These are phyloP conservation scores for Hyaloscypha bicolor DNA, from an alignment of 495 filamentous ascomycete genomes.

Conservation along the genomic window DNA sequence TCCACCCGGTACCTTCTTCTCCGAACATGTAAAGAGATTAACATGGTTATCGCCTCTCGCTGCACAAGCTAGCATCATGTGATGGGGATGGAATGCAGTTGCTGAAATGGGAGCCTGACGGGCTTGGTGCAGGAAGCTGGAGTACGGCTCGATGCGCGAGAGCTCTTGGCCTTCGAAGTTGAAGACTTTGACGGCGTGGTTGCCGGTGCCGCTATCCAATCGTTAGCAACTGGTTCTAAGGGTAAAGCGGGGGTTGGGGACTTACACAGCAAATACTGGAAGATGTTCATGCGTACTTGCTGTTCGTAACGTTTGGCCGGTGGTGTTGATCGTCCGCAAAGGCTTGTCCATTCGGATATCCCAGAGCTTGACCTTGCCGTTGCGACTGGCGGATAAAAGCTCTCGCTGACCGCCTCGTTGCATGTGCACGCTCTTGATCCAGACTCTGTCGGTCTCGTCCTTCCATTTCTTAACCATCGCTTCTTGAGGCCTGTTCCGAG, in stretches of 20 bases:
- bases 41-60: slow-evolving; percentile 72
- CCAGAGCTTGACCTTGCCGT: slow-evolving; percentile 94
- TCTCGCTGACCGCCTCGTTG: slow-evolving; percentile 93
- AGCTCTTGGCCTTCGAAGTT: slow-evolving; percentile 80
- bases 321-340: slow-evolving; percentile 71
- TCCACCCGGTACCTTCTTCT: slow-evolving; percentile 25
- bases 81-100: slow-evolving; percentile 94
- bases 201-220: slow-evolving; percentile 72
- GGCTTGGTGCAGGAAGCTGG: slow-evolving; percentile 79
- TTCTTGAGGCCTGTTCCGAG: slow-evolving; percentile 75
- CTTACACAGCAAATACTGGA: slow-evolving; percentile 94
- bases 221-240: slow-evolving; percentile 25
- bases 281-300: slow-evolving; percentile 95
- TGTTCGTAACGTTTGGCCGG: slow-evolving; percentile 77
- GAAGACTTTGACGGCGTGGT: slow-evolving; percentile 87
- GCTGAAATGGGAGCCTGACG: slow-evolving; percentile 78
- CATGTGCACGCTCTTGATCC: slow-evolving; percentile 96
- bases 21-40: slow-evolving; percentile 68
- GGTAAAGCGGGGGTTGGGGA: slow-evolving; percentile 26
- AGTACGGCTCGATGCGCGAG: slow-evolving; percentile 83
- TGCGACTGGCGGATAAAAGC: slow-evolving; percentile 80
- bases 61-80: slow-evolving; percentile 85
- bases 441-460: slow-evolving; percentile 77
- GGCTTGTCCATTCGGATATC: slow-evolving; percentile 85
- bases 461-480: slow-evolving; percentile 96